These are phyloP conservation scores for Phytophthora quininea DNA, from an alignment of 352 stramenopile species.

Conservation along the genomic window DNA sequence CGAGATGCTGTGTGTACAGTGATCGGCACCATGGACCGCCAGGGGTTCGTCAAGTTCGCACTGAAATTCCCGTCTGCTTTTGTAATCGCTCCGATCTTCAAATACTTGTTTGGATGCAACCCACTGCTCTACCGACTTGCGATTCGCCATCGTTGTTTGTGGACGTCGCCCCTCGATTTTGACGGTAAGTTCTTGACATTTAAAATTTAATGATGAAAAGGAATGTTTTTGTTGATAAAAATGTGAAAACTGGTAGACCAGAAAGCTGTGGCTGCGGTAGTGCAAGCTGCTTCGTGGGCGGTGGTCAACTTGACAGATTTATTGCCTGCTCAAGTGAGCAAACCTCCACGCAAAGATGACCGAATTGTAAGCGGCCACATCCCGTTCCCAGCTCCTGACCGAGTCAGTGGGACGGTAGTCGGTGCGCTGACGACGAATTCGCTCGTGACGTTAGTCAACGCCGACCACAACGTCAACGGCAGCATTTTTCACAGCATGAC, in stretches of 20 bases:
- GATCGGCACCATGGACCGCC: conserved; percentile 41
- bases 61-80: conserved; percentile 41
- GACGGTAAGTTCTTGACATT: conserved; percentile 18
- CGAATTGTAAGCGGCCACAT: conserved; percentile 44
- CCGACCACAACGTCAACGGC: conserved; percentile 48
- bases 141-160: conserved; percentile 42
- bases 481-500: conserved; percentile 43
- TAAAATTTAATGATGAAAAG: not conserved
- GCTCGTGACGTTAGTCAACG: conserved; percentile 46
- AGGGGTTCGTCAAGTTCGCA: conserved; percentile 42
- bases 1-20: conserved; percentile 34
- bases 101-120: conserved; percentile 52
- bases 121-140: conserved; percentile 44
- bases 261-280: conserved; percentile 36
- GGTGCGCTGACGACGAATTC: conserved; percentile 41
- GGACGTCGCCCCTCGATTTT: conserved; percentile 43
- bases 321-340: conserved; percentile 28
- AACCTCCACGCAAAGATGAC: conserved; percentile 32
- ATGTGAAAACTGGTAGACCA: conserved; percentile 22
- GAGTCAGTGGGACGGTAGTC: conserved; percentile 32
- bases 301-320: conserved; percentile 33
- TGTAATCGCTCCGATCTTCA: conserved; percentile 43
- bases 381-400: conserved; percentile 33
- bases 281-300: conserved; percentile 38
- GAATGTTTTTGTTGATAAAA: not conserved